Evolutionary conservation across 2,329 filamentous ascomycete genomes (phyloP), one percentile per base, ranked within the genome.

Genomic region (Neonectria neomacrospora): DNA sequence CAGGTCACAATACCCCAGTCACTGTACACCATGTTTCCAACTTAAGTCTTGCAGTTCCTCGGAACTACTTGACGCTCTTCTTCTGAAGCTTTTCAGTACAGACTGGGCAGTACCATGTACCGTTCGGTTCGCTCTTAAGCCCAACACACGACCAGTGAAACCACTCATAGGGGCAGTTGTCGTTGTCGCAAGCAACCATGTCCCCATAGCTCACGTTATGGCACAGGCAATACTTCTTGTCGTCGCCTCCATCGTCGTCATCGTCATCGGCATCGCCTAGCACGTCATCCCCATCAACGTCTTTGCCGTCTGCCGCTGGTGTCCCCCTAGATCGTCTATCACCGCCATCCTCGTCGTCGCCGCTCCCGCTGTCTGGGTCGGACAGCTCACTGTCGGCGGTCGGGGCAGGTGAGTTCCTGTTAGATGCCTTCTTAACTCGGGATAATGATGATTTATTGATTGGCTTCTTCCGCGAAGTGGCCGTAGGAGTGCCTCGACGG

Each of bases 161-260:
- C 92, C 92, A 96, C 80, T 96, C 92, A 74, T 88, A 92, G 50
- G 89, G 88, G 78, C 92, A 96, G 68, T 90, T 85, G 61, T 91
- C 88, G 77, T 95, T 95, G 81, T 96, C 92, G 80, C 92, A 96
- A 30, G 91, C 92, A 67, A 96, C 92, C 92, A 96, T 96, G 74
- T 95, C 91, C 65, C 92, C 92, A 74, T 92, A 94, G 77, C 91
- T 93, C 68, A 94, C 90, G 71, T 91, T 91, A 76, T 94, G 90
- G 77, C 92, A 96, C 30, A 90, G 84, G 79, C 92, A 96, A 79
- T 96, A 96, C 77, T 93, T 92, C 74, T 91, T 90, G 78, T 94
- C 91, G 66, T 90, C 90, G 58, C 88, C 89, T 44, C 90, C 90
- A 59, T 93, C 91, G 53, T 93, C 90, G 32, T 90, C 89, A 22